Evolutionary conservation across 2,329 filamentous ascomycete genomes (phyloP).

Genomic region (Rhynchosporium secalis): DNA sequence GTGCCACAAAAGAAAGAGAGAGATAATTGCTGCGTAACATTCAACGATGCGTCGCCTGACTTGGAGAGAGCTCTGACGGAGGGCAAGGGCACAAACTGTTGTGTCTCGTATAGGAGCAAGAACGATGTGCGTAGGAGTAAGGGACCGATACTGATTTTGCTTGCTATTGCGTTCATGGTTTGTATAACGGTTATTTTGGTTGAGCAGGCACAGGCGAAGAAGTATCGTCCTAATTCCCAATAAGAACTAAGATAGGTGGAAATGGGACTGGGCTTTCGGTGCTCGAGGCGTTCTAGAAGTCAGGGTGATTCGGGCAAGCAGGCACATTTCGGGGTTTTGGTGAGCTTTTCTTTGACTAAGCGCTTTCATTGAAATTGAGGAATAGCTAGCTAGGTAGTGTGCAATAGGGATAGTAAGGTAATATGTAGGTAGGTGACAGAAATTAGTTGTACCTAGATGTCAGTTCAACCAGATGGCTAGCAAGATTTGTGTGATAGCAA

Average conservation of each 20-base stretch:
- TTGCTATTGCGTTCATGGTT: conserved; percentile 15
- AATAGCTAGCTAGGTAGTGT: conserved; percentile 14
- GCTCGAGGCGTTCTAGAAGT: conserved; percentile 12
- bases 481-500: conserved; percentile 32
- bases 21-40: conserved; percentile 35
- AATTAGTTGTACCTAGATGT: conserved; percentile 31
- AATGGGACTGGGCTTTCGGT: background rate
- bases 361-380: conserved; percentile 8
- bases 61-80: conserved; percentile 26
- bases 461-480: conserved; percentile 26
- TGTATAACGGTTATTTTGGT: conserved; percentile 16
- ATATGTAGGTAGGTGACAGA: conserved; percentile 18
- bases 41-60: conserved; percentile 33
- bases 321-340: background rate
- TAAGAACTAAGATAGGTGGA: background rate
- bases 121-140: conserved; percentile 5
- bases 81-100: conserved; percentile 29
- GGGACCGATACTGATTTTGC: conserved; percentile 8
- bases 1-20: conserved; percentile 3
- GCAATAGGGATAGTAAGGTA: conserved; percentile 17
- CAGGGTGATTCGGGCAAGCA: background rate
- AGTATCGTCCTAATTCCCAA: background rate
- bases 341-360: conserved; percentile 10
- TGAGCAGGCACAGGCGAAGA: conserved; percentile 8
- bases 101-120: conserved; percentile 25